Evolutionary conservation across 495 filamentous ascomycete species (phyloP).

Genomic region (Podospora sp.): DNA sequence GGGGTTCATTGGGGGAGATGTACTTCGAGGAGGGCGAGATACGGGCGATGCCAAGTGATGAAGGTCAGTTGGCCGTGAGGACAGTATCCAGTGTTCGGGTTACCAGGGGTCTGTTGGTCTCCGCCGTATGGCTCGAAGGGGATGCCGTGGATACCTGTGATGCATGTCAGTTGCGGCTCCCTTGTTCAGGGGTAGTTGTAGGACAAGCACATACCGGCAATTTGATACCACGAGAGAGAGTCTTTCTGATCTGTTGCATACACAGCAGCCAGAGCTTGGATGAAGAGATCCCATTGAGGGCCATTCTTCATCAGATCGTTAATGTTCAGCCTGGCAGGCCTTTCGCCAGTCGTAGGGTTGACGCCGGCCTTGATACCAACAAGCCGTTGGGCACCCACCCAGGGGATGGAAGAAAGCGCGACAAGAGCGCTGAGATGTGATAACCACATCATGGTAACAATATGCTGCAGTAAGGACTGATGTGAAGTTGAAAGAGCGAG

Average conservation of each 20-base stretch:
- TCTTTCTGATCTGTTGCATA: background rate
- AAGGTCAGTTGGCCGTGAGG: slow-evolving; percentile 40
- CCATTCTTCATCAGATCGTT: slow-evolving; percentile 32
- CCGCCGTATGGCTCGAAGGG: slow-evolving; percentile 48
- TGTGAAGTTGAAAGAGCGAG: background rate
- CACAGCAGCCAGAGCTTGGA: slow-evolving; percentile 12
- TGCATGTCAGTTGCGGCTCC: too few species aligned
- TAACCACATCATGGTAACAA: background rate
- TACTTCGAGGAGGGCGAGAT: slow-evolving; percentile 43
- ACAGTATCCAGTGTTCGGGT: slow-evolving; percentile 46
- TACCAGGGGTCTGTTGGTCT: slow-evolving; percentile 33
- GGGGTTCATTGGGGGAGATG: slow-evolving; percentile 13
- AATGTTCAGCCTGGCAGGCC: slow-evolving; percentile 34
- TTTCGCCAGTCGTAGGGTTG: slow-evolving; percentile 31
- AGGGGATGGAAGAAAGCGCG: background rate
- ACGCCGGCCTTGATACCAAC: slow-evolving; percentile 37
- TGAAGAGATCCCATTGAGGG: slow-evolving; percentile 18
- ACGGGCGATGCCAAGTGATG: slow-evolving; percentile 41
- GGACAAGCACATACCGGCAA: background rate
- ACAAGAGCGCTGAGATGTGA: background rate
- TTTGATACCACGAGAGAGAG: slow-evolving; percentile 12
- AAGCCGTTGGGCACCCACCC: slow-evolving; percentile 14
- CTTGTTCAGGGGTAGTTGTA: too few species aligned
- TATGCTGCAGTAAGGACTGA: background rate
- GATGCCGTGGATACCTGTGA: slow-evolving; percentile 45